Evolutionary conservation across 148 eudicot genomes (phyloP).

Genomic region (Arbutus unedo): DNA sequence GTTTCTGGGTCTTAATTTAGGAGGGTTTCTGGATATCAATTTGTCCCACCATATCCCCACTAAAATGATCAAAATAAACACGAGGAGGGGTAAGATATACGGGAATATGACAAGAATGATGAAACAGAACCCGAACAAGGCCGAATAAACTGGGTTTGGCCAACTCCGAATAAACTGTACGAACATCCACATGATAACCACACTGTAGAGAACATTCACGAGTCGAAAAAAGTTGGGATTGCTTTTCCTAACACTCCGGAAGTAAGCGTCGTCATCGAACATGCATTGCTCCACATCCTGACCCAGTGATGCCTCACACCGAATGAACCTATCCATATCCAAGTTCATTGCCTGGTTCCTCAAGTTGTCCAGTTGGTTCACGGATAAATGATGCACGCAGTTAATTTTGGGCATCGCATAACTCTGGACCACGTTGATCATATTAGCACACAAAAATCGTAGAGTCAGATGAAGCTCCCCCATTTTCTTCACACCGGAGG

Average conservation of each 20-base stretch:
- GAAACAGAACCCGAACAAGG: conserved; percentile 37
- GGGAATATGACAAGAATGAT: conserved; percentile 52
- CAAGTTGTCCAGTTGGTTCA: conserved; percentile 67
- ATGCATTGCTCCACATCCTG: conserved; percentile 90
- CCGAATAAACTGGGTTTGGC: conserved; percentile 57
- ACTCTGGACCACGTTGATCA: conserved; percentile 73
- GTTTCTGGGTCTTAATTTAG: conserved; percentile 41
- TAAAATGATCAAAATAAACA: conserved; percentile 37
- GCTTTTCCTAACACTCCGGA: conserved; percentile 98
- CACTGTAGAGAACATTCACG: conserved; percentile 48
- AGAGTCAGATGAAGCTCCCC: conserved; percentile 93
- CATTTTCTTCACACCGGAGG: conserved; percentile 92
- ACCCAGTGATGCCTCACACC: conserved; percentile 83
- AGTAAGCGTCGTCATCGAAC: conserved; percentile 86
- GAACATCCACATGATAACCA: conserved; percentile 35
- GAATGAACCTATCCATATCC: conserved; percentile 57
- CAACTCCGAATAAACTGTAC: conserved; percentile 55
- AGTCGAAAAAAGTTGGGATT: conserved; percentile 86
- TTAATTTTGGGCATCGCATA: conserved; percentile 82
- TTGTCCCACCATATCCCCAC: conserved; percentile 65
- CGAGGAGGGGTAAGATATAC: conserved; percentile 56
- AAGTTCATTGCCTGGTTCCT: conserved; percentile 77
- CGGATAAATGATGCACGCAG: conserved; percentile 68
- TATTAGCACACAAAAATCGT: conserved; percentile 64
- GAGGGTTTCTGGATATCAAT: not conserved